Evolutionary conservation across 345 rosid species (phyloP).

Genomic region (Populus davidiana): DNA sequence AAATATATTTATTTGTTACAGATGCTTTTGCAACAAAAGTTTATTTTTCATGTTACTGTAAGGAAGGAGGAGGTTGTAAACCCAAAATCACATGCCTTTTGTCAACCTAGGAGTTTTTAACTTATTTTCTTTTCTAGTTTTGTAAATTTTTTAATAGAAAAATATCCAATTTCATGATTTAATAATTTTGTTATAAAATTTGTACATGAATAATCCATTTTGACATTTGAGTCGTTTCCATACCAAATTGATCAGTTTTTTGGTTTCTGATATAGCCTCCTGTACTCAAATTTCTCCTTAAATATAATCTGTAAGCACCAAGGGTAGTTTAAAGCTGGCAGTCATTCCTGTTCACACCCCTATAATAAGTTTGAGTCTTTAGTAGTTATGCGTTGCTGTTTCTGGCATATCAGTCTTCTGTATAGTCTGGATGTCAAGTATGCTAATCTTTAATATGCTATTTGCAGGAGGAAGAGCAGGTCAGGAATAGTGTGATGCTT

Average conservation of each 20-base stretch:
- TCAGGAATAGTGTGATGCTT: constrained; percentile 78
- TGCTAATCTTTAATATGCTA: constrained; percentile 11
- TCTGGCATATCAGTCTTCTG: not conserved
- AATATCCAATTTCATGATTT: not conserved
- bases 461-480: constrained; percentile 68
- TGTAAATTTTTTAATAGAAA: not conserved
- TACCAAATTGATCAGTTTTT: not conserved
- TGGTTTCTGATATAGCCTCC: not conserved
- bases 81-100: not conserved
- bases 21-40: not conserved
- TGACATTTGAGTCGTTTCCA: constrained; percentile 1
- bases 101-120: not conserved
- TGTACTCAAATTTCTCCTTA: not conserved
- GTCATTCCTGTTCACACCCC: not conserved
- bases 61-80: not conserved
- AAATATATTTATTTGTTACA: not conserved
- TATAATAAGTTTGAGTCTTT: not conserved
- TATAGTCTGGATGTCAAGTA: not conserved
- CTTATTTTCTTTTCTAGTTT: not conserved
- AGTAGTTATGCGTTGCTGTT: not conserved
- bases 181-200: not conserved
- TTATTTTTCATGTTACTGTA: not conserved
- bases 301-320: not conserved
- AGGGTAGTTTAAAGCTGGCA: not conserved
- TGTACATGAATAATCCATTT: not conserved